Base-by-base conservation (phyloP, 805 yeast species). In the Saccharomycopsis babjevae region DNA sequence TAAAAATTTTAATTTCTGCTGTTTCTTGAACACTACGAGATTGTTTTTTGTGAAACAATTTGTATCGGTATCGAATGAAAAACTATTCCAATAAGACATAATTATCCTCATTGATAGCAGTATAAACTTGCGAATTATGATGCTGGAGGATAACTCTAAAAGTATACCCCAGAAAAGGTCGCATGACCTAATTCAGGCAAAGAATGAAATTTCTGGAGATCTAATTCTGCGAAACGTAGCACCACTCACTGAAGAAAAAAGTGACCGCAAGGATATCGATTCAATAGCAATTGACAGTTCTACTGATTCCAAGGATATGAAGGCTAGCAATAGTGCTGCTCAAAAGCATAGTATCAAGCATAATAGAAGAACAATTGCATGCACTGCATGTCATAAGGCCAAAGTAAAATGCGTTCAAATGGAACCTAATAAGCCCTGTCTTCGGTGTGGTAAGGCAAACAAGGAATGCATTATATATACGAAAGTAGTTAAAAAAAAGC, bases 351-450 rank as follows among this genome's bases (percentile, higher is more conserved):
- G 10, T 22, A 6, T 22, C 32, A 46, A 46, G n/a, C 6, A 25
- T 22, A 46, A 46, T 15, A 46, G 15, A 22, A 46, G 84, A 57
- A 72, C 85, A 0, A 83, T 81, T 15, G 88, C 88, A 1, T 84
- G 89, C 70, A 82, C 80, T 65, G 76, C 82, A n/a, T 91, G 97
- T 69, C 96, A 93, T 67, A 71, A 88, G 0, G 77, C 89, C 57
- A 91, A 91, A 69, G 97, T 91, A 39, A 83, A 86, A 66, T 91
- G 97, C 72, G 83, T 86, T 7, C 94, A 96, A 0, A 76, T 85
- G 1, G 85, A 85, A 68, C 73, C 75, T 0, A 56, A 71, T 76
- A 50, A 67, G 2, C 83, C 92, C 0, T 91, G 97, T 72, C 73
- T 80, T 13, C 77, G 97, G 50, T 91, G 97, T 68, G 64, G 80